phyloP scores from a whole-genome alignment of 2,329 filamentous ascomycete genomes.

The Anisogramma anomala region DNA sequence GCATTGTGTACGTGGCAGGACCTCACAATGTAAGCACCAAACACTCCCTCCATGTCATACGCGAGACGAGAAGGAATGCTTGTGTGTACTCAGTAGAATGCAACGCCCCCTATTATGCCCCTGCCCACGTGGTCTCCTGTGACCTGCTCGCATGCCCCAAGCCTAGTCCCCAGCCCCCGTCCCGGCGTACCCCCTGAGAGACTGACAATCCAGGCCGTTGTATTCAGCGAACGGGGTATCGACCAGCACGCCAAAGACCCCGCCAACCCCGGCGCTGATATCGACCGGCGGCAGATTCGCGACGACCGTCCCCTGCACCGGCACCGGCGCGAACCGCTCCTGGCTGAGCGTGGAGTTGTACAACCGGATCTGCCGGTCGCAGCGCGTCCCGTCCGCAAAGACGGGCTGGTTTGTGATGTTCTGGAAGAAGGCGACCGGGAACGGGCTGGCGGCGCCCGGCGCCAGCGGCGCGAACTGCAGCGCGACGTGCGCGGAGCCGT shows the following conservation, averaged over 20 bases:
- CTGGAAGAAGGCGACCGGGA: slow-evolving; percentile 31
- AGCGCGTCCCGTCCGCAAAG: slow-evolving; percentile 34
- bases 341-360: slow-evolving; percentile 22
- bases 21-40: too few species aligned
- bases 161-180: slow-evolving; percentile 10
- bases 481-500: slow-evolving; percentile 20
- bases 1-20: too few species aligned
- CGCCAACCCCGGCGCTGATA: slow-evolving; percentile 12
- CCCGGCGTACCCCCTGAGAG: slow-evolving; percentile 20
- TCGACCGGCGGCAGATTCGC: slow-evolving; percentile 19
- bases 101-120: too few species aligned
- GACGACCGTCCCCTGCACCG: slow-evolving; percentile 18
- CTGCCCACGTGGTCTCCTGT: too few species aligned
- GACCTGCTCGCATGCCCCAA: too few species aligned
- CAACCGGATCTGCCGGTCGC: slow-evolving; percentile 26
- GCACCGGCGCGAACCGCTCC: slow-evolving; percentile 17
- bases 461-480: slow-evolving; percentile 19
- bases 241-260: slow-evolving; percentile 22
- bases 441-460: slow-evolving; percentile 17
- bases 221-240: slow-evolving; percentile 25
- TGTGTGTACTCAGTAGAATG: too few species aligned
- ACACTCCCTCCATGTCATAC: too few species aligned
- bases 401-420: slow-evolving; percentile 48
- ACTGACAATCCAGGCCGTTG: slow-evolving; percentile 21
- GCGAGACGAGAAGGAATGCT: too few species aligned